Base-by-base conservation (phyloP, 2,329 filamentous ascomycete genomes). In the Verruconis gallopava region DNA sequence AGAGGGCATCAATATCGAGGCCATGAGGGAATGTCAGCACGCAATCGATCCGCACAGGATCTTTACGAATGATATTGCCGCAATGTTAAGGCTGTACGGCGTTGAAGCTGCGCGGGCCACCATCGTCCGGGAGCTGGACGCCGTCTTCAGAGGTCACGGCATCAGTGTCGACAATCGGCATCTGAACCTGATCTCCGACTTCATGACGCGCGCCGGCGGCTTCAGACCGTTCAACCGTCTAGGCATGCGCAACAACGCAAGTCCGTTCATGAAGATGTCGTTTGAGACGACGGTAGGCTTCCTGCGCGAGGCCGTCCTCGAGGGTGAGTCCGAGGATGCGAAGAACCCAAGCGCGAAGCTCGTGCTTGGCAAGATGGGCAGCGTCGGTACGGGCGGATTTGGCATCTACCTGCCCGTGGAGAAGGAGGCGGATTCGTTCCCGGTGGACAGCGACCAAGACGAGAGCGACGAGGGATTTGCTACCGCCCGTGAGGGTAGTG, bases 241-340 rank as follows among this genome's bases (percentile, higher is more conserved):
- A 56, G 91, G 89, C 1, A 68, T 98, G 46, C 79, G 77, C 56
- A 79, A 83, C 49, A 88, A 85, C 54, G 80, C 89, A 20, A 88
- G 80, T 50, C 86, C 91, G 0, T 89, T 98, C 52, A 89, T 91
- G 64, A 96, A 96, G 72, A 96, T 96, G 89, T 93, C 85, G 60
- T 98, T 96, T 65, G 91, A 98, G 72, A 98, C 91, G 3, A 98
- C 91, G 2, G 74, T 96, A 30, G 80, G 82, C 1, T 95, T 95
- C 68, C 70, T 98, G 54, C 88, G 83, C 60, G 91, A 96, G 56
- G 88, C 91, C 1, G 81, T 95, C 19, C 67, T 93, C 44, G 85
- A 93, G 55, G 79, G 84, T 38, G 91, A 96, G 60, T 85, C 77
- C 71, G 91, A 98, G 60, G 82, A 91, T 53, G 67, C 98, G 46